Base-by-base conservation (phyloP, 1,284 basidiomycete genomes). In the Earliella scabrosa region DNA sequence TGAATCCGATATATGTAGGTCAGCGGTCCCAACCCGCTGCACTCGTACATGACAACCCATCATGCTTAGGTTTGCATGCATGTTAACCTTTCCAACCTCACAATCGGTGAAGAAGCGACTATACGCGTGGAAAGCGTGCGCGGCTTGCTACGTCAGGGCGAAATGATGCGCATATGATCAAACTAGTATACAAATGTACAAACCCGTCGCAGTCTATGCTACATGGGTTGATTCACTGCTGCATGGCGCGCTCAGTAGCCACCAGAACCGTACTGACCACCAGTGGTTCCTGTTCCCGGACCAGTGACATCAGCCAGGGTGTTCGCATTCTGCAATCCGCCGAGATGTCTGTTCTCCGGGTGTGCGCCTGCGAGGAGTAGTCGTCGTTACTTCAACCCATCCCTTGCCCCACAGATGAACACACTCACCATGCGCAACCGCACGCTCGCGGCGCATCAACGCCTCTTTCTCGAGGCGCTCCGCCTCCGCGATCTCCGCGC, bases 391-490 rank as follows among this genome's bases (percentile, higher is more conserved):
- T 16, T 31, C 21, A 54, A 24, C n/a, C 14, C 8, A 23, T 2
- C 1, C 7, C 21, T 26, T 16, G 8, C 13, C 35, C 29, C 7
- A 16, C 24, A 21, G 13, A 9, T 14, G 7, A 1, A 10, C 4
- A 24, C 3, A 68, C 70, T 63, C 45, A 76, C 81, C 81, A 61
- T 82, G 78, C 8, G 73, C 81, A 24, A 83, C 80, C 5, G 82
- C 82, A 5, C 81, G 76, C 59, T 83, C 78, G 21, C 82, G 76
- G 34, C 77, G 75, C 66, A 76, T 65, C 39, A 74, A 45, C 9
- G 82, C 82, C 64, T 82, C 80, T 1, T 69, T 70, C 68, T 84
- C 82, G 11, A 83, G 72, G 20, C 78, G 75, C 66, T 84, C 81
- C 23, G 82, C 82, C 65, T 82, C 80, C n/a, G 74, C 71, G 20